phyloP scores from a whole-genome alignment of 768 basidiomycete genomes.

The Royoungia palumana region DNA sequence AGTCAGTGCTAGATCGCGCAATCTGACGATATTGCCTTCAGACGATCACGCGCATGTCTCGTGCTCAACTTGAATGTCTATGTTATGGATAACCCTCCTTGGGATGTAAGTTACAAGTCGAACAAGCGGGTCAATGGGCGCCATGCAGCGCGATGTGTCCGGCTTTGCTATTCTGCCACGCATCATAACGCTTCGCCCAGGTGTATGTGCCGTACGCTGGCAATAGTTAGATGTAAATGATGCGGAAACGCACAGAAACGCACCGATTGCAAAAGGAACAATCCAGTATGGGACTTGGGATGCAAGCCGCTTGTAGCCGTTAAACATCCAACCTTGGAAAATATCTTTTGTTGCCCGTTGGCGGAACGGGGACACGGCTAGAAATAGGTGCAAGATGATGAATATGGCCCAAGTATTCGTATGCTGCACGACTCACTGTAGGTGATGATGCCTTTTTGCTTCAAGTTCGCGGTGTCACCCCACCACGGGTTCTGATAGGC shows the following conservation, averaged over 20 bases:
- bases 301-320: conserved; percentile 76
- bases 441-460: conserved; percentile 71
- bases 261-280: conserved; percentile 75
- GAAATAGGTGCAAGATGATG: background rate
- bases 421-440: conserved; percentile 63
- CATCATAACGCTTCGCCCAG: conserved; percentile 71
- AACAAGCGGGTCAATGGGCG: conserved; percentile 17
- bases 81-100: conserved; percentile 9
- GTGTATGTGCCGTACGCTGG: conserved; percentile 75
- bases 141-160: conserved; percentile 58
- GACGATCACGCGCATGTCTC: background rate
- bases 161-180: conserved; percentile 76
- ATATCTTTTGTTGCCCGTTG: conserved; percentile 69
- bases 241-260: conserved; percentile 29
- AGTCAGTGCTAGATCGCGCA: conserved; percentile 10
- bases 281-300: conserved; percentile 75
- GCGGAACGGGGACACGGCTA: conserved; percentile 83
- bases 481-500: conserved; percentile 77
- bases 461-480: conserved; percentile 70
- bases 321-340: conserved; percentile 76
- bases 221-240: background rate
- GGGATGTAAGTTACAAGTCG: conserved; percentile 10
- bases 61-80: conserved; percentile 11
- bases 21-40: background rate
- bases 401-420: background rate